phyloP scores from a whole-genome alignment of 345 rosid genomes.

The Odontarrhena argentea region DNA sequence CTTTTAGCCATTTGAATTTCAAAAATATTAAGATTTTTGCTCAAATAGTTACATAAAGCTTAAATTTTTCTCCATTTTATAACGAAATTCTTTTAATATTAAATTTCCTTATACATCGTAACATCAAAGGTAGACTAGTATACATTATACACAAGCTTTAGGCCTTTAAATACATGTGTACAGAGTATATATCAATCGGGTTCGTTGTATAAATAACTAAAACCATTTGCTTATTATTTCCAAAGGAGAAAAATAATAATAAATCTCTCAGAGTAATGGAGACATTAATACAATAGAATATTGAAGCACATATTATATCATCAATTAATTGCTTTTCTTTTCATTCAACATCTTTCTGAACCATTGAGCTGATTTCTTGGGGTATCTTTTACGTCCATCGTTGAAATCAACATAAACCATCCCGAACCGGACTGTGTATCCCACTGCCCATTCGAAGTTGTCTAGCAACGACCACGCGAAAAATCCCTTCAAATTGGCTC shows the following conservation, averaged over 20 bases:
- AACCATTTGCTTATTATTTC: conserved; percentile 26
- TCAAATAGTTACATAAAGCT: too few species aligned
- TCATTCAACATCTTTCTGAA: conserved; percentile 27
- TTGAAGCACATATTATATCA: not conserved
- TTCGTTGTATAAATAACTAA: not conserved
- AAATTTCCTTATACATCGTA: not conserved
- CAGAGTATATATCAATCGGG: not conserved
- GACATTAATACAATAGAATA: not conserved
- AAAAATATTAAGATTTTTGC: not conserved
- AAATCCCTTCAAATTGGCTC: conserved; percentile 49
- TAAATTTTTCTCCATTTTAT: not conserved
- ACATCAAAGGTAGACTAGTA: not conserved
- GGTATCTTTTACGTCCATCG: conserved; percentile 40
- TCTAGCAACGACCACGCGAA: conserved; percentile 52
- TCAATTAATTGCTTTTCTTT: conserved; percentile 30
- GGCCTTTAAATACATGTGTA: not conserved
- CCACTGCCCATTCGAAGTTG: conserved; percentile 49
- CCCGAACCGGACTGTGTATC: conserved; percentile 48
- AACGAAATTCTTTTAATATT: not conserved
- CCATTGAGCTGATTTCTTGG: conserved; percentile 42
- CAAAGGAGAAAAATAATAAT: conserved; percentile 6
- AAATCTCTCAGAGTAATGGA: not conserved
- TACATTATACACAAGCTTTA: not conserved
- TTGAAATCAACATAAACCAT: conserved; percentile 47
- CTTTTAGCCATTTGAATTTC: not conserved